Percentiles rank a stretch among this genome's conserved stretches.
Conservation (phyloP, 2,329 filamentous ascomycete species). For the Sporothrix euskadiensis region DNA sequence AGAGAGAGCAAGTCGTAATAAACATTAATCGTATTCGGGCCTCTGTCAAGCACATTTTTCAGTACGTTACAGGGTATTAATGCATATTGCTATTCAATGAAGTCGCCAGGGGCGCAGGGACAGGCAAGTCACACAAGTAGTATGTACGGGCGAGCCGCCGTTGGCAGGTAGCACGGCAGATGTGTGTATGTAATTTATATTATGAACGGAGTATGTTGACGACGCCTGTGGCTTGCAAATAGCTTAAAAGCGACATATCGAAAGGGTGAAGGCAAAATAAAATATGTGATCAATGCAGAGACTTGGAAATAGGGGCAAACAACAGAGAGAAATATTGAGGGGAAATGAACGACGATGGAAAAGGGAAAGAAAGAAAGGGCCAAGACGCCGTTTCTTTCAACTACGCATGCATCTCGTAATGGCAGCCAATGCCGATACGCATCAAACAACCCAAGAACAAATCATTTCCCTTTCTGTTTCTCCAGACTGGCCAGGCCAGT, state of each 20-base stretch:
- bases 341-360: neutral
- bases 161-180: slow-evolving; percentile 17
- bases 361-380: neutral
- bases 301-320: neutral
- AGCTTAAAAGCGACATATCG: neutral
- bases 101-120: neutral
- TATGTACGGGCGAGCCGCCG: neutral
- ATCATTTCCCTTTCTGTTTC: neutral
- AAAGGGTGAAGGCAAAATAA: neutral
- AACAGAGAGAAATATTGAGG: neutral
- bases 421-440: neutral
- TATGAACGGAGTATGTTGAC: neutral
- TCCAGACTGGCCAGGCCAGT: neutral
- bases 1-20: neutral
- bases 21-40: neutral
- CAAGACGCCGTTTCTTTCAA: neutral
- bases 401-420: neutral
- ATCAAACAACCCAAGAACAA: neutral
- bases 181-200: neutral
- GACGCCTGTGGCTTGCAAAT: neutral
- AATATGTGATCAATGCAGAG: neutral
- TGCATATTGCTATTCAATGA: neutral
- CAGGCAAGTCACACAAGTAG: neutral
- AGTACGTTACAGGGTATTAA: neutral
- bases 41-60: neutral